Evolutionary conservation across 2,329 filamentous ascomycete genomes (phyloP).

Genomic region (Beauveria scarabaeidicola): DNA sequence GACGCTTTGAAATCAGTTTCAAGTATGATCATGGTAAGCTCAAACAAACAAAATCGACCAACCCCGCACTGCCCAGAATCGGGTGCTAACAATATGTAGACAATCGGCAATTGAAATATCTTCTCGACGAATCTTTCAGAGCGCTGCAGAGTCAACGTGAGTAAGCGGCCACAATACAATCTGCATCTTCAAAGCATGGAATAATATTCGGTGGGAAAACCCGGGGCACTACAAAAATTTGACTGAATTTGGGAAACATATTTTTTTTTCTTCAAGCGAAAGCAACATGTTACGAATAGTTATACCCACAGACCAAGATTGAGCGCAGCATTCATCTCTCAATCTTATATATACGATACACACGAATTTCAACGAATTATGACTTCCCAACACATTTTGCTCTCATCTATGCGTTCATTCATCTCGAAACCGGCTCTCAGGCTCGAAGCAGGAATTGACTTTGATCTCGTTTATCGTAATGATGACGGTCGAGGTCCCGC

Average conservation of each 20-base stretch:
- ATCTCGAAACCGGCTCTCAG: no score
- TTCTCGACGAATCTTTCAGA: constrained; percentile 1
- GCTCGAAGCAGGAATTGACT: no score
- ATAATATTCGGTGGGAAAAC: neutral
- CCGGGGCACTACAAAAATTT: neutral
- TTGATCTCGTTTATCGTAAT: no score
- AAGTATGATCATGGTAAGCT: neutral
- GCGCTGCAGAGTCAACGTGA: neutral
- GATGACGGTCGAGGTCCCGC: no score
- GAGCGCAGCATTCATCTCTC: neutral
- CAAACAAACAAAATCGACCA: no score
- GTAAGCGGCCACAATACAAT: neutral
- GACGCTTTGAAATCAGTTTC: neutral
- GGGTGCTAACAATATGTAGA: neutral
- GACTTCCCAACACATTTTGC: neutral
- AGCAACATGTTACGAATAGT: neutral
- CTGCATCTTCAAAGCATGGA: neutral
- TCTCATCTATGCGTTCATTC: no score
- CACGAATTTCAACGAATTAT: neutral
- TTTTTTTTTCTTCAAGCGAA: neutral
- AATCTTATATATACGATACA: neutral
- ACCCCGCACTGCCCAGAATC: no score
- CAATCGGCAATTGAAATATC: neutral
- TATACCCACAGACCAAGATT: neutral
- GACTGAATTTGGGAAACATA: neutral